Evolutionary conservation across 768 basidiomycete genomes (phyloP).

Genomic region (Leccinum rimulosum): DNA sequence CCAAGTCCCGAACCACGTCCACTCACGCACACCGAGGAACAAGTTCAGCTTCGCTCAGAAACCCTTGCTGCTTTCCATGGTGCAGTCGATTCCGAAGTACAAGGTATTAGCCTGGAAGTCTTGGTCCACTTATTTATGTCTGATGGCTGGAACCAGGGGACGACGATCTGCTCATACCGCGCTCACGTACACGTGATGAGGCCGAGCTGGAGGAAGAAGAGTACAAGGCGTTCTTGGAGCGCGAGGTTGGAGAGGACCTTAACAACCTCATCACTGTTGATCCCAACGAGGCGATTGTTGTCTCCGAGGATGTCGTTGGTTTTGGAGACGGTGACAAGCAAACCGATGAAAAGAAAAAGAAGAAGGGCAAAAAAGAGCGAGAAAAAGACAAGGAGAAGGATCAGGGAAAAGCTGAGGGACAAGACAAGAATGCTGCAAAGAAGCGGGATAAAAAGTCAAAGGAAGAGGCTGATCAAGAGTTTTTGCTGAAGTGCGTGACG

Average conservation of each 20-base stretch:
- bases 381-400: conserved; percentile 31
- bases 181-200: conserved; percentile 80
- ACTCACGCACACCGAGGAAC: conserved; percentile 76
- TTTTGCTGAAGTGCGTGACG: conserved; percentile 77
- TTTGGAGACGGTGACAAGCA: conserved; percentile 26
- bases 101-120: conserved; percentile 11
- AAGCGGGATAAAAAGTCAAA: conserved; percentile 36
- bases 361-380: conserved; percentile 32
- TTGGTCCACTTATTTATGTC: neutral
- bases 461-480: conserved; percentile 77
- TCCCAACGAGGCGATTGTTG: conserved; percentile 8
- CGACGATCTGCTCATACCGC: conserved; percentile 67
- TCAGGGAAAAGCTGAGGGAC: conserved; percentile 19
- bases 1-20: conserved; percentile 52
- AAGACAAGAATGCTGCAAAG: conserved; percentile 22
- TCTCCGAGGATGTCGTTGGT: conserved; percentile 25
- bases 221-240: conserved; percentile 77
- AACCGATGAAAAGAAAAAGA: conserved; percentile 34
- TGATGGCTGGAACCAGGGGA: conserved; percentile 35
- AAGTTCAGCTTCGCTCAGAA: conserved; percentile 69
- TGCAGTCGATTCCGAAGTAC: conserved; percentile 21
- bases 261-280: conserved; percentile 61
- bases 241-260: conserved; percentile 78
- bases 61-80: conserved; percentile 82
- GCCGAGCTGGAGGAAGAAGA: conserved; percentile 77